Base-by-base conservation (phyloP, 306 rosid genomes). In the Hippophae rhamnoides region DNA sequence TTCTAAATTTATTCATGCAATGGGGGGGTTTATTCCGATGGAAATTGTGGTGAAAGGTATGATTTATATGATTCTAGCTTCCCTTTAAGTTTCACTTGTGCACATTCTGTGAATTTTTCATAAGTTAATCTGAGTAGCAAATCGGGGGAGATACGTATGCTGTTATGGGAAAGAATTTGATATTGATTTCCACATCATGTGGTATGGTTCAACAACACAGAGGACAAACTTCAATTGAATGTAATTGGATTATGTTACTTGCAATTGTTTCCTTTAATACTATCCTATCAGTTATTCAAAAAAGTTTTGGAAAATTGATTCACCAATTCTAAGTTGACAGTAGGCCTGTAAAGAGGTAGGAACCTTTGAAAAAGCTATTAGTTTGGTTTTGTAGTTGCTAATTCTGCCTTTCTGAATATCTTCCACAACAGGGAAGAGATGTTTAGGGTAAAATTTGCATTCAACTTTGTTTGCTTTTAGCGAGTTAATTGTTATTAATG, bases 1-100 rank as follows among this genome's bases (percentile, higher is more conserved):
- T 69, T 1, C 85, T 44, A 70, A 68, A 38, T 7, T 79, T 8
- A 9, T 82, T 56, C 38, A 9, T 61, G 3, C 63, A 52, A 43
- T 12, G 66, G 96, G 89, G 65, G 96, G 96, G 47, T 92, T 63
- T 81, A 55, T 92, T 59, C 84, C 98, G 11, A 92, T 92, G 96
- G 95, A 85, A 71, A 75, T 57, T 86, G 95, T 92, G 61, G 81
- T 85, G 54, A 81, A 81, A 87, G 98, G 98, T 92, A 64, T 38
- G 69, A 58, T 10, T 43, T 26, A 27, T 52, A 53, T 62, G 7
- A 63, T 7, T 12, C 52, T 42, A 47, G 74, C 38, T 18, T 52
- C 67, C 56, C 58, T 56, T 12, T 27, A 65, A 54, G 52, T 59
- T 56, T 73, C 70, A 27, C 1, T 49, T 49, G 25, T 49, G 8